phyloP scores from a whole-genome alignment of 164 flowering plant species.

The Buxus sempervirens region DNA sequence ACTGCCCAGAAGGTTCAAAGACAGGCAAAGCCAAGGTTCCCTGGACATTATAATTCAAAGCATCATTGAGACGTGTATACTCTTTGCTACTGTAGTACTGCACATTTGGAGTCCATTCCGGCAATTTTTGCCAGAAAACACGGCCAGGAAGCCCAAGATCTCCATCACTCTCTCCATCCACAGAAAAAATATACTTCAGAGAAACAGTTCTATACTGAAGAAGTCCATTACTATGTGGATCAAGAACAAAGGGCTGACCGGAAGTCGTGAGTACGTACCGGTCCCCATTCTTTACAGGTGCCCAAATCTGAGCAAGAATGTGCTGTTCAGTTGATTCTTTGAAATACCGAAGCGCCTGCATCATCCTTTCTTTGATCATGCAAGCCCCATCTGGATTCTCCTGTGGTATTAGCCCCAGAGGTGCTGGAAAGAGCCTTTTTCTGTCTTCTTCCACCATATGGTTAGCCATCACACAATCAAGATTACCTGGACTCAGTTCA shows the following conservation, averaged over 20 bases:
- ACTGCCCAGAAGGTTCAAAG: conserved; percentile 81
- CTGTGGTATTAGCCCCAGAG: conserved; percentile 24
- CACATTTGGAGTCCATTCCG: conserved; percentile 99
- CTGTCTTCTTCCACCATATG: conserved; percentile 23
- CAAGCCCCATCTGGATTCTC: conserved; percentile 59
- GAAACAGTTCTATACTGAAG: conserved; percentile 83
- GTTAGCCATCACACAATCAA: conserved; percentile 28
- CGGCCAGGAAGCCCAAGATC: conserved; percentile 93
- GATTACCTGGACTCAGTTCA: conserved; percentile 33
- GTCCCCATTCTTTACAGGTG: conserved; percentile 70
- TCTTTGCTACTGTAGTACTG: conserved; percentile 84
- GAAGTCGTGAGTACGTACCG: conserved; percentile 79
- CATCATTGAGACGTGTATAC: conserved; percentile 75
- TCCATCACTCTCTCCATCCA: conserved; percentile 67
- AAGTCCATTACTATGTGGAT: conserved; percentile 69
- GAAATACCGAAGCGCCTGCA: conserved; percentile 77
- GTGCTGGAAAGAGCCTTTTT: conserved; percentile 28
- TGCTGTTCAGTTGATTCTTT: conserved; percentile 78
- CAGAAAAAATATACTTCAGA: conserved; percentile 65
- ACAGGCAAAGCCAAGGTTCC: conserved; percentile 96
- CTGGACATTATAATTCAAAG: conserved; percentile 66
- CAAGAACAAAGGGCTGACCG: conserved; percentile 94
- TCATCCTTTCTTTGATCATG: conserved; percentile 84
- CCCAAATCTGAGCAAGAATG: conserved; percentile 95
- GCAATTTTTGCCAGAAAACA: conserved; percentile 75